A percentile compares a stretch with the other conserved stretches of the same genome.
phyloP scores from a whole-genome alignment of 1,284 basidiomycete genomes.

The Cerrena zonata region DNA sequence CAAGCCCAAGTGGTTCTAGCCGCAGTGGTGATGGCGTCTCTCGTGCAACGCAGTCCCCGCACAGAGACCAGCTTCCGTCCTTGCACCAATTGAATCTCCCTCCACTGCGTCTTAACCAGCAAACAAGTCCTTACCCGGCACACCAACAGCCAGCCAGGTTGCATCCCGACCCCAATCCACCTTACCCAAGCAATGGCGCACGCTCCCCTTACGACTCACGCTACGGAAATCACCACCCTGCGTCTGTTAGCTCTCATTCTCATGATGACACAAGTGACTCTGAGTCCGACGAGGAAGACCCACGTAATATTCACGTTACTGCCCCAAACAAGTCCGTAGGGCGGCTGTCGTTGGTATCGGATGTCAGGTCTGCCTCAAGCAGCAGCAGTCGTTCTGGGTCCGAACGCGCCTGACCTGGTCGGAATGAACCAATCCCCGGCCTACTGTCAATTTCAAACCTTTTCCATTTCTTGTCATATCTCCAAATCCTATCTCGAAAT shows the following conservation, averaged over 20 bases:
- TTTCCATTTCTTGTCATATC: not conserved
- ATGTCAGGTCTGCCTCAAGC: not conserved
- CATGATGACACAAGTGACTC: not conserved
- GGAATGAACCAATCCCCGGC: not conserved
- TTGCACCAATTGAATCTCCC: not conserved
- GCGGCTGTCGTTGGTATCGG: not conserved
- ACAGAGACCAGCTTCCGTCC: not conserved
- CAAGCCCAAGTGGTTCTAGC: not conserved
- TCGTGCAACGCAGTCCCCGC: not conserved
- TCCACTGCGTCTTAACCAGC: not conserved
- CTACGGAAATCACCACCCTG: not conserved
- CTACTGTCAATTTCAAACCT: not conserved
- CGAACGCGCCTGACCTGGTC: not conserved
- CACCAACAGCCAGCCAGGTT: not conserved
- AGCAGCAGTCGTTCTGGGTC: not conserved
- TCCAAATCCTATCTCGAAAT: not conserved
- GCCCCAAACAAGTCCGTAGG: not conserved
- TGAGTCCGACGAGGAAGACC: not conserved
- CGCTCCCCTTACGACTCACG: not conserved
- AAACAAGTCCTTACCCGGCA: not conserved
- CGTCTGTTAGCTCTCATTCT: too few species aligned
- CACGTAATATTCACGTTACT: not conserved
- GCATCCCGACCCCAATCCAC: not conserved
- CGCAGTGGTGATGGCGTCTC: not conserved
- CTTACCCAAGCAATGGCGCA: not conserved